A percentile compares a stretch with the other conserved stretches of the same genome.
These are phyloP conservation scores for Rosa rugosa DNA, from an alignment of 306 rosid species.

Conservation along the genomic window DNA sequence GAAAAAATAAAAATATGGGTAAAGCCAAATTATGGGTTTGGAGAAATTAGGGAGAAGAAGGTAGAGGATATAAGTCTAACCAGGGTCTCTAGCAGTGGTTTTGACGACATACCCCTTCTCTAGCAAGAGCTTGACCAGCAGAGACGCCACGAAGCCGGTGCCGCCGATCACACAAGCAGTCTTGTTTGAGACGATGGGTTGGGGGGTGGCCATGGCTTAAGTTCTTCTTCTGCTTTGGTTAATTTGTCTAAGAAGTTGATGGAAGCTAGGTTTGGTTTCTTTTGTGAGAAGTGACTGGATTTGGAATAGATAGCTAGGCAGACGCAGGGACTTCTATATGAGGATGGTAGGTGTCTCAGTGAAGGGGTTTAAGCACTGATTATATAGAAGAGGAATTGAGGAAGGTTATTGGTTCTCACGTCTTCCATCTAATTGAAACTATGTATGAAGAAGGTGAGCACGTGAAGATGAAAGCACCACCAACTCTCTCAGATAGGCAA, in stretches of 20 bases:
- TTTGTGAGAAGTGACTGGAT: neutral
- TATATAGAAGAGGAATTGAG: neutral
- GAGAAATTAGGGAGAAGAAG: neutral
- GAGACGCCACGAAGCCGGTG: slow-evolving; percentile 63
- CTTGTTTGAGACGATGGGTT: slow-evolving; percentile 33
- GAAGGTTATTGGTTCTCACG: neutral
- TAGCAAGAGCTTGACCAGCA: slow-evolving; percentile 61
- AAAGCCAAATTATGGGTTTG: neutral
- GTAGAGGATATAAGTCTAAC: slow-evolving; percentile 23
- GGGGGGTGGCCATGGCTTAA: slow-evolving; percentile 41
- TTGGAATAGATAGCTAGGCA: neutral
- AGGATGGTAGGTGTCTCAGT: neutral
- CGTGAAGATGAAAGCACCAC: slow-evolving; percentile 25
- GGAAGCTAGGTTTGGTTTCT: neutral
- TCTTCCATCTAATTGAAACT: neutral
- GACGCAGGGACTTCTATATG: neutral
- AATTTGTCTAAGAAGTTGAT: neutral
- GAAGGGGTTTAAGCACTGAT: too few species aligned
- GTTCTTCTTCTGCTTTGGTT: neutral
- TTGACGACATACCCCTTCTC: slow-evolving; percentile 66
- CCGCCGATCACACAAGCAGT: slow-evolving; percentile 80
- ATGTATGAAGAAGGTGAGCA: slow-evolving; percentile 37
- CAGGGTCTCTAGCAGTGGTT: slow-evolving; percentile 74
- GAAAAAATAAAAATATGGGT: neutral
- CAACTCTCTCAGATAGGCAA: slow-evolving; percentile 3